These are phyloP conservation scores for Pulicaria dysenterica DNA, from an alignment of 129 eudicot species.

Conservation along the genomic window DNA sequence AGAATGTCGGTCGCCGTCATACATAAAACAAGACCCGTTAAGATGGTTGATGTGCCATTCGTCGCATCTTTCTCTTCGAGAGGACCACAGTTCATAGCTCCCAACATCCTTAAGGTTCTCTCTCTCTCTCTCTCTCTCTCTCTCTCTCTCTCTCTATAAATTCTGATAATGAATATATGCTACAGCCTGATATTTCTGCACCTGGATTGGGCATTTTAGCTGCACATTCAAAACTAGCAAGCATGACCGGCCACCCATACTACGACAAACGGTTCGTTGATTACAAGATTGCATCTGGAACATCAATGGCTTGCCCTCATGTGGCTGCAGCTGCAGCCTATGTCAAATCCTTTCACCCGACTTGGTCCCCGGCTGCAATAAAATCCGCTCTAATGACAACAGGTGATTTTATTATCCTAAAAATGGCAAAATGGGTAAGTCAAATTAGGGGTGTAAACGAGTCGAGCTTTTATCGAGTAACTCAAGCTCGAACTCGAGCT, in stretches of 20 bases:
- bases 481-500: no score
- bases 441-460: no score
- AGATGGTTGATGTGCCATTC: constrained; percentile 47
- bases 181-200: constrained; percentile 86
- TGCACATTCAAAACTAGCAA: constrained; percentile 49
- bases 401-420: constrained; percentile 33
- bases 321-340: constrained; percentile 87
- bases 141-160: no score
- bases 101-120: constrained; percentile 69
- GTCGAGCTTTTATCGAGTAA: no score
- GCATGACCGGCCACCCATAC: constrained; percentile 35
- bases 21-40: constrained; percentile 45
- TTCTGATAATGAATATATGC: neutral
- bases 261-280: constrained; percentile 48
- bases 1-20: constrained; percentile 56
- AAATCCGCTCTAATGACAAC: constrained; percentile 97
- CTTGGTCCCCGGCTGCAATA: constrained; percentile 86
- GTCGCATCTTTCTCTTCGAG: constrained; percentile 80
- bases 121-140: neutral
- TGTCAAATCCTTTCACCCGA: constrained; percentile 76
- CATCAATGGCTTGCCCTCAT: constrained; percentile 94
- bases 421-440: no score
- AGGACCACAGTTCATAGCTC: constrained; percentile 68
- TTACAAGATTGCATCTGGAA: constrained; percentile 66
- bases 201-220: constrained; percentile 86